A percentile compares a stretch with the other conserved stretches of the same genome.
Conservation (phyloP, 805 yeast species). For the Zygosaccharomyces gambellarensis region DNA sequence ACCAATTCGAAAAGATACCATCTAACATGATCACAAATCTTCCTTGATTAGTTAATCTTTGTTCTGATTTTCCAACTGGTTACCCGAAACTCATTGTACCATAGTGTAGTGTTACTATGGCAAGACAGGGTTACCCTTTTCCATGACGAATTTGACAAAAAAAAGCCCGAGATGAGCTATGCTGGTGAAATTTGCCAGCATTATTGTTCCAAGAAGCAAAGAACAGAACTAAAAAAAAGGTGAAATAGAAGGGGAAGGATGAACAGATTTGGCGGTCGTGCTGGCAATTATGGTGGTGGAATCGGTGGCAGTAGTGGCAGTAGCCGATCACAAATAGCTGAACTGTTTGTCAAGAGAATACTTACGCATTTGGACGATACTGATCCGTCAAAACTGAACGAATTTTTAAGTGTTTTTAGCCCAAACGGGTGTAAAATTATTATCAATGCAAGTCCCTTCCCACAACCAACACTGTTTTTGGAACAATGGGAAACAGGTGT, state of each 20-base stretch:
- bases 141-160: neutral
- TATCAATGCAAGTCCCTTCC: slow-evolving; percentile 31
- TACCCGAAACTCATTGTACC: slow-evolving; percentile 1
- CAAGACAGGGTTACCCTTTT: neutral
- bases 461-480: slow-evolving; percentile 28
- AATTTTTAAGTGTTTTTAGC: slow-evolving; percentile 27
- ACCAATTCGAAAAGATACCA: neutral
- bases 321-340: slow-evolving; percentile 29
- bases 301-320: slow-evolving; percentile 8
- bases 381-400: slow-evolving; percentile 29
- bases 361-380: slow-evolving; percentile 35
- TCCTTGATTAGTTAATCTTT: neutral
- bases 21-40: neutral
- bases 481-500: slow-evolving; percentile 32
- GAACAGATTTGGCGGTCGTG: slow-evolving; percentile 12
- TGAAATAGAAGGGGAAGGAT: neutral
- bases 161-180: slow-evolving; percentile 1
- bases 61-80: neutral
- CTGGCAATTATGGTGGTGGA: slow-evolving; percentile 2
- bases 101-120: too few species aligned
- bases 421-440: slow-evolving; percentile 27
- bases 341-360: slow-evolving; percentile 32
- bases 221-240: neutral
- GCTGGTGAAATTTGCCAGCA: slow-evolving; percentile 1
- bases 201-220: neutral